Evolutionary conservation across 306 rosid genomes (phyloP), one percentile per base, ranked within the genome.

Genomic region (Cucurbita ficifolia): DNA sequence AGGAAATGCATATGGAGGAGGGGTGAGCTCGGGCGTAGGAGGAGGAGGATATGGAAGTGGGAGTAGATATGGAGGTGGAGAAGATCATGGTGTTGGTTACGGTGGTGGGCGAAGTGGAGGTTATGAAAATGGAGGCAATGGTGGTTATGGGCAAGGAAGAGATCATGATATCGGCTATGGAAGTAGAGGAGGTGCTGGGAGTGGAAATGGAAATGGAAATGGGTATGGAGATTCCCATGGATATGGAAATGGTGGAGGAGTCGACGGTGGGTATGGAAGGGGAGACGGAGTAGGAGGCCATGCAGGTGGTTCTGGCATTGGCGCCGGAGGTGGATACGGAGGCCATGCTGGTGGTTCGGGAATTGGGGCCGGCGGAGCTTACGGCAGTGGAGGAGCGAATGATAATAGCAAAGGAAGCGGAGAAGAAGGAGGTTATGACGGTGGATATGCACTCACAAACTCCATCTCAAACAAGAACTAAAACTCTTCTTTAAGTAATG

Each of bases 401-500:
- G 86, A 86, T 24, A 73, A 63, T 10, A 84, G 82, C 9, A 79
- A 83, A 1, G 92, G 77, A 63, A 65, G 78, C 3, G 82, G 82
- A 38, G 83, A 75, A 60, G 89, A 85, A 0, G 92, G 87, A 5
- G 88, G 92, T 14, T 81, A 82, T 48, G 97, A 89, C 48, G 90
- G 90, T 69, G 72, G 72, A 42, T 87, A 88, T 82, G 78, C 77
- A 24, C 87, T 5, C 38, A 11, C 24, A 57, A 57, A 24, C 16
- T 22, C 62, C 39, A 57, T 57, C n/a, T 57, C 62, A 11, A 57
- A 57, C 0, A 1, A 4, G 3, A 57, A 29, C 13, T 29, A 3
- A 33, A 58, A 29, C 8, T 10, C 17, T 2, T 56, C 5, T 24
- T 10, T 29, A 19, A 18, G 59, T 19, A 29, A 8, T 54, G 0